Evolutionary conservation across 2,329 filamentous ascomycete genomes (phyloP).

Genomic region (Seiridium unicorne): DNA sequence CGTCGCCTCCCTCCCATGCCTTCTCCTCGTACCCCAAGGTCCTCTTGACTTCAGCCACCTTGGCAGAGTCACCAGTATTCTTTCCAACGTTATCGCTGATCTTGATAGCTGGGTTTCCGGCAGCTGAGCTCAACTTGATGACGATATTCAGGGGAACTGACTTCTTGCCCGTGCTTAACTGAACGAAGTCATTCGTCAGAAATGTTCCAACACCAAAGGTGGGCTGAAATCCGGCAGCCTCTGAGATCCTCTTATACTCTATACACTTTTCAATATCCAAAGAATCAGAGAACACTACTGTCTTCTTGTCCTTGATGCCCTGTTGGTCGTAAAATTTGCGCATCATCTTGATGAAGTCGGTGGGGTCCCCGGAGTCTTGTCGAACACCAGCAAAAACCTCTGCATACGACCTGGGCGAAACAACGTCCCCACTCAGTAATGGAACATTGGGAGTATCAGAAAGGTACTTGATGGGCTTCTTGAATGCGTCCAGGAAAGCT

Average conservation of each 20-base stretch:
- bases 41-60: slow-evolving; percentile 80
- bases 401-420: slow-evolving; percentile 65
- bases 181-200: slow-evolving; percentile 90
- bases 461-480: slow-evolving; percentile 54
- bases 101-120: slow-evolving; percentile 81
- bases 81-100: slow-evolving; percentile 90
- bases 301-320: slow-evolving; percentile 77
- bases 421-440: slow-evolving; percentile 39
- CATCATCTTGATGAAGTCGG: slow-evolving; percentile 75
- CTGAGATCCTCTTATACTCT: slow-evolving; percentile 82
- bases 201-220: slow-evolving; percentile 95
- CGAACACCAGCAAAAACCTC: slow-evolving; percentile 80
- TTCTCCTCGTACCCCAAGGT: slow-evolving; percentile 84
- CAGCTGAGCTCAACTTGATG: slow-evolving; percentile 89
- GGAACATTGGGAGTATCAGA: slow-evolving; percentile 35
- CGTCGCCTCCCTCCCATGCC: slow-evolving; percentile 79
- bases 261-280: slow-evolving; percentile 88
- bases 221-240: slow-evolving; percentile 76
- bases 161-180: slow-evolving; percentile 71
- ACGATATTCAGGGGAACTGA: slow-evolving; percentile 94
- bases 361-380: slow-evolving; percentile 87
- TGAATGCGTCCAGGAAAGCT: slow-evolving; percentile 83
- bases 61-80: slow-evolving; percentile 84
- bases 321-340: slow-evolving; percentile 76
- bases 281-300: slow-evolving; percentile 93